phyloP scores from a whole-genome alignment of 2,329 filamentous ascomycete genomes.

The Pseudogymnoascus sp. region DNA sequence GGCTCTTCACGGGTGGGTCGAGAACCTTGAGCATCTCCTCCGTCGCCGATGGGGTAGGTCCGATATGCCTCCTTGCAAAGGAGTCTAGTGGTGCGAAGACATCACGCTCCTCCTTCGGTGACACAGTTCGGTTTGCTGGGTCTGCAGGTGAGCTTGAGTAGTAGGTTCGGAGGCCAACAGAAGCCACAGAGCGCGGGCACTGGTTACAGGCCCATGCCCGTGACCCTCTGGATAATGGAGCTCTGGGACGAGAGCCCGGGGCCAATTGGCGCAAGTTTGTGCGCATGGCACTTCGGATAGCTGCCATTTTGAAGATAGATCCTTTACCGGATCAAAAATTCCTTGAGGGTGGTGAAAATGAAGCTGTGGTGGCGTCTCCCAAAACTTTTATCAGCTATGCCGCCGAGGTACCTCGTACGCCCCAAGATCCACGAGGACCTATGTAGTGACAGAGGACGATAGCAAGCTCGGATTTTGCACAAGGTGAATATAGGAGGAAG shows the following conservation, averaged over 20 bases:
- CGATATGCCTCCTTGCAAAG: conserved; percentile 80
- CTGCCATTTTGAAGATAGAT: conserved; percentile 8
- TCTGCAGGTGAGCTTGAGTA: conserved; percentile 27
- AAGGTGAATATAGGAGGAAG: background rate
- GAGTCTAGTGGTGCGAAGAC: conserved; percentile 40
- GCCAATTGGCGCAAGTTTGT: conserved; percentile 10
- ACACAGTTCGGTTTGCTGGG: conserved; percentile 19
- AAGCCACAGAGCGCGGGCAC: conserved; percentile 15
- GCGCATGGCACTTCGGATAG: conserved; percentile 8
- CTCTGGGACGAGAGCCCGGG: background rate
- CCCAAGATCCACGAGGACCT: conserved; percentile 2
- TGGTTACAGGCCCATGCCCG: conserved; percentile 20
- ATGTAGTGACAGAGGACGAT: background rate
- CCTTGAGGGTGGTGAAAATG: conserved; percentile 4
- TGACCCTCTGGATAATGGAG: background rate
- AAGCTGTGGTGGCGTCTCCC: background rate
- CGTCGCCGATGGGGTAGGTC: conserved; percentile 62
- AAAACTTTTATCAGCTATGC: conserved; percentile 6
- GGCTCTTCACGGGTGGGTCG: conserved; percentile 60
- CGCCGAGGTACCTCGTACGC: conserved; percentile 1
- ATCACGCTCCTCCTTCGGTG: conserved; percentile 23
- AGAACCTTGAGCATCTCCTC: conserved; percentile 73
- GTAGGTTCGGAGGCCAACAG: conserved; percentile 24
- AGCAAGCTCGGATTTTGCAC: background rate
- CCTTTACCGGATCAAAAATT: background rate